Base-by-base conservation (phyloP, 2,329 filamentous ascomycete genomes). In the Fusarium sp. region DNA sequence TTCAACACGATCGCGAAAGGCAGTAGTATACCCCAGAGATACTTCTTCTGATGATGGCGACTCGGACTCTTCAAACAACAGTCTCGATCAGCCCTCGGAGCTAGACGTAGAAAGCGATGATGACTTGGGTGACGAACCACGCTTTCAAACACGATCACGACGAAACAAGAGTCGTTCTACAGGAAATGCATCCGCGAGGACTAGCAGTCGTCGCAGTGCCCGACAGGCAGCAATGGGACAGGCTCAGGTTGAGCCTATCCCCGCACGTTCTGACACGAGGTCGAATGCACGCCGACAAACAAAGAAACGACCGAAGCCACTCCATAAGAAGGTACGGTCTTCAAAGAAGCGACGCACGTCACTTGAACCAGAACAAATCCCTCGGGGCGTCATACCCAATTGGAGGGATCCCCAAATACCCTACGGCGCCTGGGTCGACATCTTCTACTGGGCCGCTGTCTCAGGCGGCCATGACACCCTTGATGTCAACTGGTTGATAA, bases 401-500 rank as follows among this genome's bases (percentile, higher is more conserved):
- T 93, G 89, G 89, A 84, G 86, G 66, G 87, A 85, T 24, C 85
- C 82, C 3, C 79, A 80, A 35, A 80, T 94, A 24, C 91, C 92
- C 1, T 93, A 94, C 75, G 87, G 91, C 54, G 87, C 94, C 18
- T 90, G 95, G 73, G 84, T 90, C 27, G 87, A 91, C 64, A 90
- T 96, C 42, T 94, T 97, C 78, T 83, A 89, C 56, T 91, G 90
- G 80, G 91, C 93, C 13, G 90, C 92, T 18, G 87, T 87, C 59
- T 83, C 85, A 35, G 75, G 78, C 10, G 77, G 80, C 1, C 78
- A 83, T 6, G 83, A 83, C n/a, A 77, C 85, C 83, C 75, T 84
- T 78, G 84, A 85, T 77, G 86, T 85, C 14, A 85, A 86, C 76
- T 94, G 92, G 92, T 88, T 97, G 8, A 82, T 93, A 11, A 85